phyloP scores from a whole-genome alignment of 2,329 filamentous ascomycete species.

The Fusarium irregulare region DNA sequence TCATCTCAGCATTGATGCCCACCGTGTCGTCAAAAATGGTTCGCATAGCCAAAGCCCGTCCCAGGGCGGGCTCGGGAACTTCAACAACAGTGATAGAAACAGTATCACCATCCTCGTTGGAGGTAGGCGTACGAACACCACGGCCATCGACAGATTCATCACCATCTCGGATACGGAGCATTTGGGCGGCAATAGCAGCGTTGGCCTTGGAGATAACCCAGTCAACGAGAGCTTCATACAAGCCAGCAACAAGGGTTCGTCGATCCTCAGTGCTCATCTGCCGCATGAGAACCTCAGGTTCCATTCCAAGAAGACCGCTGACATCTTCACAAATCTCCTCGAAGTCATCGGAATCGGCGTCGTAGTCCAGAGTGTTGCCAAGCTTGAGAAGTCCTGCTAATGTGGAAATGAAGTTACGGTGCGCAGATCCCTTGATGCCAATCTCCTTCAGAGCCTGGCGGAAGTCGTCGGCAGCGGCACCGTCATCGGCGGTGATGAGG shows the following conservation, averaged over 20 bases:
- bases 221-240: slow-evolving; percentile 95
- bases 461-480: slow-evolving; percentile 93
- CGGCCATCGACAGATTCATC: slow-evolving; percentile 75
- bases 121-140: slow-evolving; percentile 71
- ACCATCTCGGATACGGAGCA: slow-evolving; percentile 73
- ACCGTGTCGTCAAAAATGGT: slow-evolving; percentile 92
- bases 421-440: slow-evolving; percentile 87
- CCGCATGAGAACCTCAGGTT: slow-evolving; percentile 81
- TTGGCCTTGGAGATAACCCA: slow-evolving; percentile 95
- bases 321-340: slow-evolving; percentile 93
- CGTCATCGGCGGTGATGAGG: slow-evolving; percentile 91
- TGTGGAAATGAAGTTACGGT: slow-evolving; percentile 85
- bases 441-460: slow-evolving; percentile 87
- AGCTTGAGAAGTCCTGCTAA: slow-evolving; percentile 90
- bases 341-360: slow-evolving; percentile 84
- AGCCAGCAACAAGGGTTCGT: slow-evolving; percentile 80
- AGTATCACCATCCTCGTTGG: slow-evolving; percentile 81
- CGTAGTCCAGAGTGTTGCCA: slow-evolving; percentile 88
- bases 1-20: slow-evolving; percentile 98
- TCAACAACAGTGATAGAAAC: slow-evolving; percentile 92
- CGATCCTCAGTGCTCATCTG: slow-evolving; percentile 89
- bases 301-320: slow-evolving; percentile 83
- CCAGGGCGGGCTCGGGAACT: slow-evolving; percentile 80
- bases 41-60: slow-evolving; percentile 88
- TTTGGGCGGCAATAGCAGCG: slow-evolving; percentile 80